These are phyloP conservation scores for Lineolata rhizophorae DNA, from an alignment of 495 filamentous ascomycete genomes.

Conservation along the genomic window DNA sequence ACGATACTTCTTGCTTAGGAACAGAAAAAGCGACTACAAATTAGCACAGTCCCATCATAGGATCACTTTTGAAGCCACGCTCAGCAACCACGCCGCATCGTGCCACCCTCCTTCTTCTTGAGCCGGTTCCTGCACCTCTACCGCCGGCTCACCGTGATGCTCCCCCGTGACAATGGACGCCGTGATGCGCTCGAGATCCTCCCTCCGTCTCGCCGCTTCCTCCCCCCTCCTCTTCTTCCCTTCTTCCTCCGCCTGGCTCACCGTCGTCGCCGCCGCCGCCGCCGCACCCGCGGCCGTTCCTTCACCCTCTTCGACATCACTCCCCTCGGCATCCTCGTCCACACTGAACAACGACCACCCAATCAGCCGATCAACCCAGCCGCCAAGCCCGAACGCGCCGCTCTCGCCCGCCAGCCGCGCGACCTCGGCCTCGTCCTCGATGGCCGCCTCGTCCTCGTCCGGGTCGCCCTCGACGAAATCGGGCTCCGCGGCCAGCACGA, in stretches of 20 bases:
- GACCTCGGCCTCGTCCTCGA: conserved; percentile 28
- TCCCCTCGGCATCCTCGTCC: conserved; percentile 36
- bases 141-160: no score
- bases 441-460: conserved; percentile 11
- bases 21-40: no score
- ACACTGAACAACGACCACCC: conserved; percentile 62
- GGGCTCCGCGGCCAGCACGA: conserved; percentile 28
- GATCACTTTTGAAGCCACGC: conserved; percentile 50
- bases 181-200: no score
- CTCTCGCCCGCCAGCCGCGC: conserved; percentile 31
- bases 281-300: conserved; percentile 19
- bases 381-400: conserved; percentile 47
- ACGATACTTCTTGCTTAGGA: no score
- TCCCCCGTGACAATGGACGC: no score
- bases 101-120: conserved; percentile 43
- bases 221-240: conserved; percentile 14
- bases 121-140: neutral
- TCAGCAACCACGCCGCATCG: conserved; percentile 69
- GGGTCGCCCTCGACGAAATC: conserved; percentile 31
- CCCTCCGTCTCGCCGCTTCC: conserved; percentile 12
- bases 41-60: no score
- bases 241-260: conserved; percentile 16
- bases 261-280: conserved; percentile 19
- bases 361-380: conserved; percentile 52
- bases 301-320: conserved; percentile 25